Conservation (phyloP, 257 asterid species). For the Pogostemon cablin region DNA sequence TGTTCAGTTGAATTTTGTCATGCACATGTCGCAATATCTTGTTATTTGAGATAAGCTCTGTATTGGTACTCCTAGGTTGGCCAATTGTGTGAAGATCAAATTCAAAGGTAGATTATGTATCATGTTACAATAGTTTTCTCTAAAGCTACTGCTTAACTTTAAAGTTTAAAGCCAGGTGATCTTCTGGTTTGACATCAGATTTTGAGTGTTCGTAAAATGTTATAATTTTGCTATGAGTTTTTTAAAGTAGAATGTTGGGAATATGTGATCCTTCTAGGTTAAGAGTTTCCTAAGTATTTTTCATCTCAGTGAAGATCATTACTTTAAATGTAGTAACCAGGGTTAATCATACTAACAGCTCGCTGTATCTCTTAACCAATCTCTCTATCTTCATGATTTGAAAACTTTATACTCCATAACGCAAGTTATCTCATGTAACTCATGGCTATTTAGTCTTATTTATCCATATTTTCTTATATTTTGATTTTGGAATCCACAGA, state of each 20-base stretch:
- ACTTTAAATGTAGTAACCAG: background rate
- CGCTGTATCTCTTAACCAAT: background rate
- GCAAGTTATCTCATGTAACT: background rate
- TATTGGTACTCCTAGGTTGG: background rate
- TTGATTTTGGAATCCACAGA: constrained; percentile 33
- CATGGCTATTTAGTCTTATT: background rate
- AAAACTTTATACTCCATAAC: background rate
- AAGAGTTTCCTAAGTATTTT: background rate
- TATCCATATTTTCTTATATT: background rate
- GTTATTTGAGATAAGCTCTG: background rate
- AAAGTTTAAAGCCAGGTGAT: background rate
- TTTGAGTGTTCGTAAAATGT: background rate
- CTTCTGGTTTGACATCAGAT: background rate
- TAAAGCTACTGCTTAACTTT: background rate
- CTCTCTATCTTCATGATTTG: background rate
- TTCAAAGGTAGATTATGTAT: background rate
- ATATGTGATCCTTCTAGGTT: no score
- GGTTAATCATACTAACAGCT: background rate
- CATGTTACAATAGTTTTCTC: background rate
- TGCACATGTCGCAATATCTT: background rate
- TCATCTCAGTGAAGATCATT: background rate
- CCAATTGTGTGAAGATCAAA: background rate
- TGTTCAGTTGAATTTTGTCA: background rate
- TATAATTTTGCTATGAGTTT: background rate
- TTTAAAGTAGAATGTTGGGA: no score